Percentiles rank a stretch among this genome's conserved stretches.
phyloP scores from a whole-genome alignment of 148 eudicot genomes.

The Rhododendron kiyosumense region DNA sequence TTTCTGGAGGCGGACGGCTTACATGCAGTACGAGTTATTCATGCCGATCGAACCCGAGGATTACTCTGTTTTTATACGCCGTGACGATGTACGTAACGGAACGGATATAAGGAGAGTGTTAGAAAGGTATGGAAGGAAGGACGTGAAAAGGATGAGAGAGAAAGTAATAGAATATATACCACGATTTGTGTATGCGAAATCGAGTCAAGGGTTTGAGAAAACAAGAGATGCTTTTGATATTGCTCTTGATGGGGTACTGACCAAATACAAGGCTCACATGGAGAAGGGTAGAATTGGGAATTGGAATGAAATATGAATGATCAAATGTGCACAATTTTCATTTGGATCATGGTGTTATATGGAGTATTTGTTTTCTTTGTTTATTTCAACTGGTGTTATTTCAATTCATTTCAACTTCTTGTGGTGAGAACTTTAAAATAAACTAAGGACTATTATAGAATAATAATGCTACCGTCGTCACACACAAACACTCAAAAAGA shows the following conservation, averaged over 20 bases:
- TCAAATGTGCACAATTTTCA: background rate
- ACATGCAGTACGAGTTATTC: slow-evolving; percentile 77
- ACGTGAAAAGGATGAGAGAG: background rate
- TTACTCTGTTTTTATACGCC: slow-evolving; percentile 36
- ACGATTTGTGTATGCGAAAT: background rate
- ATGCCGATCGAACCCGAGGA: slow-evolving; percentile 67
- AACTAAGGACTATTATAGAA: no score
- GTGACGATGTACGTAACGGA: background rate
- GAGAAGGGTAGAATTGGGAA: background rate
- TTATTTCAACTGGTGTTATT: no score
- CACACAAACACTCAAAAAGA: no score
- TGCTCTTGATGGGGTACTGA: background rate
- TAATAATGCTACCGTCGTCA: no score
- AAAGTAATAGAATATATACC: background rate
- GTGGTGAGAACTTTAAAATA: no score
- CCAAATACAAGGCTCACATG: background rate
- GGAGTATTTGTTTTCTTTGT: background rate
- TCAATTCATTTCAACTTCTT: no score
- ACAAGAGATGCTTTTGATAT: background rate
- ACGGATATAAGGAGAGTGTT: background rate
- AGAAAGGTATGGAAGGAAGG: background rate
- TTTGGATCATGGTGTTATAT: background rate
- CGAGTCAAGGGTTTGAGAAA: background rate
- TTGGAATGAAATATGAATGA: background rate
- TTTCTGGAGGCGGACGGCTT: slow-evolving; percentile 85